Conservation (phyloP, 768 basidiomycete genomes). For the Lentinula guzmanii region DNA sequence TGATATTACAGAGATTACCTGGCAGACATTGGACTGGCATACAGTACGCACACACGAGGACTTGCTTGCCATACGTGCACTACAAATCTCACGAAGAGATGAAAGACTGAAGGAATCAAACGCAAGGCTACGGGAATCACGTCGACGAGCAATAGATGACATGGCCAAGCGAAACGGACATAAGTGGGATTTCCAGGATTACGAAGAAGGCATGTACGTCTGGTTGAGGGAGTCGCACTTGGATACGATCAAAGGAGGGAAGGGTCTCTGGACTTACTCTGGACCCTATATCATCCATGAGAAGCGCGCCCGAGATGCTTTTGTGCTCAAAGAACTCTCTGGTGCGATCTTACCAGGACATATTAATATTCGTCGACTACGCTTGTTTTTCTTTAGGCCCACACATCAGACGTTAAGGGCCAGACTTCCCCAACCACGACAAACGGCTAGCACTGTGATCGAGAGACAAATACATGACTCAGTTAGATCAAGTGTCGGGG, state of each 20-base stretch:
- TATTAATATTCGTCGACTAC: neutral
- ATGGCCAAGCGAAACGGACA: slow-evolving; percentile 13
- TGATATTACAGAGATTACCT: slow-evolving; percentile 21
- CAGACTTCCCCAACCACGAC: too few species aligned
- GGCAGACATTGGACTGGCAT: slow-evolving; percentile 21
- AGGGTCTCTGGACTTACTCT: slow-evolving; percentile 16
- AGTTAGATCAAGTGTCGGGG: too few species aligned
- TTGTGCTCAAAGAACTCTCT: neutral
- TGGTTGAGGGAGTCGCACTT: slow-evolving; percentile 23
- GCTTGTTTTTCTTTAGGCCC: slow-evolving; percentile 4
- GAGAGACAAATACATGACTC: rapidly evolving
- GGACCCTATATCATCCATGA: slow-evolving; percentile 18
- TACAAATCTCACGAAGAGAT: slow-evolving; percentile 17
- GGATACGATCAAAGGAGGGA: slow-evolving; percentile 13
- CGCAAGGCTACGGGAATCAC: slow-evolving; percentile 7
- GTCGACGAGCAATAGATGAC: slow-evolving; percentile 16
- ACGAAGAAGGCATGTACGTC: slow-evolving; percentile 21
- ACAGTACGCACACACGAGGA: slow-evolving; percentile 16
- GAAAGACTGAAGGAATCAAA: slow-evolving; percentile 9
- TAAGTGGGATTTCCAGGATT: slow-evolving; percentile 12
- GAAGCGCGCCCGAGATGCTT: neutral
- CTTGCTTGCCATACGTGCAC: slow-evolving; percentile 15
- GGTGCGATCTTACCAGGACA: neutral
- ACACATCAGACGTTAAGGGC: neutral
- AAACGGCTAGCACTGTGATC: too few species aligned